phyloP scores from a whole-genome alignment of 345 rosid genomes.

The Schrenkiella parvula region DNA sequence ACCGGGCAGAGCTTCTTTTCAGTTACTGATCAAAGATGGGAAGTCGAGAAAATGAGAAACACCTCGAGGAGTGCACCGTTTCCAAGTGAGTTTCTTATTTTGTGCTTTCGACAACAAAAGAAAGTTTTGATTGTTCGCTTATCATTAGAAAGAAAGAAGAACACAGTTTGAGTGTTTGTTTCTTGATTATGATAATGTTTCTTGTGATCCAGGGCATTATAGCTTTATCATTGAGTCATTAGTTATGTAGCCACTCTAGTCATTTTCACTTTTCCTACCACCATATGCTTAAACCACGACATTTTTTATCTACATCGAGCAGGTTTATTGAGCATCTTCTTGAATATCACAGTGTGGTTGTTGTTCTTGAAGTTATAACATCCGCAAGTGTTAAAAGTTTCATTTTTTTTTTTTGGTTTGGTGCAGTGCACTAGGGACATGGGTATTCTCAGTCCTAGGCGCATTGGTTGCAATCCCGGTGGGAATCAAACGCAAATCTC shows the following conservation, averaged over 20 bases:
- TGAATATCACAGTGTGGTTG: not conserved
- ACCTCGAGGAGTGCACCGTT: conserved; percentile 71
- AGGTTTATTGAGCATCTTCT: not conserved
- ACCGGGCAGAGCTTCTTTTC: not conserved
- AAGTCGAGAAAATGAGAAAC: conserved; percentile 51
- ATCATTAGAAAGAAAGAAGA: not conserved
- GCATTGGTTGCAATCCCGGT: conserved; percentile 89
- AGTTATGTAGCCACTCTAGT: not conserved
- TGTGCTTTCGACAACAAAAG: not conserved
- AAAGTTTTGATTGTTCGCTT: not conserved
- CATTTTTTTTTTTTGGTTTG: not conserved
- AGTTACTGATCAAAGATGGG: conserved; percentile 37
- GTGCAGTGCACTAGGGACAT: conserved; percentile 83
- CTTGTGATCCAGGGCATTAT: not conserved
- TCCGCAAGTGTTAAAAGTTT: not conserved
- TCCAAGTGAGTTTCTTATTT: conserved; percentile 51
- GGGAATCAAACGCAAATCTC: conserved; percentile 83
- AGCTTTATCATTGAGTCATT: not conserved
- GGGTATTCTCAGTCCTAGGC: conserved; percentile 87
- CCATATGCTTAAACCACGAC: not conserved
- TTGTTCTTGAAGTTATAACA: not conserved
- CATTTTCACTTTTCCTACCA: not conserved
- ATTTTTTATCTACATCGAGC: not conserved
- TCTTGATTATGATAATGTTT: not conserved
- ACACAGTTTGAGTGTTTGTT: not conserved